These are phyloP conservation scores for Phytophthora pini DNA, from an alignment of 352 stramenopile genomes.

Conservation along the genomic window DNA sequence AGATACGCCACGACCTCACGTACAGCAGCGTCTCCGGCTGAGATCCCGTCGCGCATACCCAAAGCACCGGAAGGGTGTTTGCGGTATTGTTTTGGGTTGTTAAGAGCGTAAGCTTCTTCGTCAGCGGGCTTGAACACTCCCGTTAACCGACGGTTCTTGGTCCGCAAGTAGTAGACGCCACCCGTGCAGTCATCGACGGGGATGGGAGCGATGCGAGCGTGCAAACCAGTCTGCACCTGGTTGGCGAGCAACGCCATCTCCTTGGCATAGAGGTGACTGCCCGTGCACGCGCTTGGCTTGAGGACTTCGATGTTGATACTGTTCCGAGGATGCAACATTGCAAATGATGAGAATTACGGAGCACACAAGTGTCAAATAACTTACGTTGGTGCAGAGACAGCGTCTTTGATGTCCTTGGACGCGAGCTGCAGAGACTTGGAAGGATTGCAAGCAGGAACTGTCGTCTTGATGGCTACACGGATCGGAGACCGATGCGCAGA, in stretches of 20 bases:
- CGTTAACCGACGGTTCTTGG: slow-evolving; percentile 45
- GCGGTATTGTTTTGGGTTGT: slow-evolving; percentile 63
- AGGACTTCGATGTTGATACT: slow-evolving; percentile 33
- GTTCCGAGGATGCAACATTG: slow-evolving; percentile 4
- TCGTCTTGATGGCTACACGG: slow-evolving; percentile 7
- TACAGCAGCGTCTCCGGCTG: slow-evolving; percentile 48
- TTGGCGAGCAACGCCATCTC: slow-evolving; percentile 30
- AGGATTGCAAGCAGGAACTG: slow-evolving; percentile 15
- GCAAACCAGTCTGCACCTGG: slow-evolving; percentile 45
- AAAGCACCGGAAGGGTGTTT: slow-evolving; percentile 10
- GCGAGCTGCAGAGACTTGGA: slow-evolving; percentile 7
- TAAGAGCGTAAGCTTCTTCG: slow-evolving; percentile 67
- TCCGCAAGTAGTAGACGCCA: slow-evolving; percentile 68
- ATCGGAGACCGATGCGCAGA: slow-evolving; percentile 10
- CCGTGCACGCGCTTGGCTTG: slow-evolving; percentile 25
- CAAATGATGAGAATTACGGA: slow-evolving; percentile 17
- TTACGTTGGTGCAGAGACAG: slow-evolving; percentile 19
- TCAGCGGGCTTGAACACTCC: slow-evolving; percentile 73
- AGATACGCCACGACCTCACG: slow-evolving; percentile 68
- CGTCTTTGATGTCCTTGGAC: slow-evolving; percentile 6
- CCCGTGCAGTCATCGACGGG: slow-evolving; percentile 68
- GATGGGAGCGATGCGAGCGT: slow-evolving; percentile 41
- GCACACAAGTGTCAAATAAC: slow-evolving; percentile 1
- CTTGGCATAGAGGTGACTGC: slow-evolving; percentile 22
- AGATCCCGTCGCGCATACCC: slow-evolving; percentile 58